A percentile compares a stretch with the other conserved stretches of the same genome.
Evolutionary conservation across 73 alveolate genomes (phyloP).

Genomic region (Paramecium octaurelia): DNA sequence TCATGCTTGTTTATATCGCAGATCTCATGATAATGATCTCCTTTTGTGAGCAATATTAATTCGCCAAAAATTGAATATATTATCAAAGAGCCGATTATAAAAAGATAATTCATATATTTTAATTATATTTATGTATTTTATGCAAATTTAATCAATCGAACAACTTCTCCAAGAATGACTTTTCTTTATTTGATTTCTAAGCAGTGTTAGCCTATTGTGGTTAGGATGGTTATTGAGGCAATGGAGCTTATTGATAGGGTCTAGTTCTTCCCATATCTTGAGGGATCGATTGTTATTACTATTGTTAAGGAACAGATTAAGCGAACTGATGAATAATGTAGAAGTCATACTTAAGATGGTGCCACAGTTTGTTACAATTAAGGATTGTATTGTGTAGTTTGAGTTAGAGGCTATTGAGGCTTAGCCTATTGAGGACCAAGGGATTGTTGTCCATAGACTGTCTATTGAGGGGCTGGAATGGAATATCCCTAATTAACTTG

Average conservation of each 20-base stretch:
- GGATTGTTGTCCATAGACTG: neutral
- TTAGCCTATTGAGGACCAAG: neutral
- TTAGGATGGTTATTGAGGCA: neutral
- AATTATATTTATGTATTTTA: neutral
- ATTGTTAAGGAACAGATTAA: neutral
- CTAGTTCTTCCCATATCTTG: conserved; percentile 27
- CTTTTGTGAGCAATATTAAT: neutral
- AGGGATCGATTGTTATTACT: neutral
- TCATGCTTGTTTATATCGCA: neutral
- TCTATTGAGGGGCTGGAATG: neutral
- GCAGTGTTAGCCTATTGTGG: neutral
- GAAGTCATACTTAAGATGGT: neutral
- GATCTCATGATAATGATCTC: neutral
- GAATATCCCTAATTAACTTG: neutral
- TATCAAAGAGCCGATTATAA: neutral
- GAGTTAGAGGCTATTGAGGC: neutral
- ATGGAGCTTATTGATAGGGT: neutral
- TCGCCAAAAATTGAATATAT: neutral
- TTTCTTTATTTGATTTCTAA: neutral
- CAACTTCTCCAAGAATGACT: conserved; percentile 43
- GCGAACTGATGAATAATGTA: neutral
- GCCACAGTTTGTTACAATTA: neutral
- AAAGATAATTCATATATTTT: neutral
- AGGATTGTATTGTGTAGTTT: neutral
- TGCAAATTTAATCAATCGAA: conserved; percentile 26